Base-by-base conservation (phyloP, 2,329 filamentous ascomycete genomes). In the Metarhizium humberi region DNA sequence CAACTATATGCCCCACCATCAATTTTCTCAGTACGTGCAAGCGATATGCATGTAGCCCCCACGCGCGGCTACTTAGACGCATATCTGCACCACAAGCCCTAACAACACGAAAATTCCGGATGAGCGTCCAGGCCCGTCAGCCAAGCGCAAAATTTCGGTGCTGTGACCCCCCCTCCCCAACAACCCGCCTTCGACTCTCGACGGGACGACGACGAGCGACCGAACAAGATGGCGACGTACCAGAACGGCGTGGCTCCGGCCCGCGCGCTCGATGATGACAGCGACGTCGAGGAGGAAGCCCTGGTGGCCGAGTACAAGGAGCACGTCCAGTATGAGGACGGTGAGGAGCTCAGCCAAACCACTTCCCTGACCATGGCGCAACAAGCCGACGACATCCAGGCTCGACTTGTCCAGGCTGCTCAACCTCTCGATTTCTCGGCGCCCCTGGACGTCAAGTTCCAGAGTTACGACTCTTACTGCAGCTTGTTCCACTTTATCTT, bases 401-500 rank as follows among this genome's bases (percentile, higher is more conserved):
- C 90, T 60, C 88, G 94, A 71, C 81, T 99, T 60, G 86, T 86
- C 61, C 90, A 92, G 62, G 94, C 94, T 57, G 94, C 94, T 61
- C 92, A 94, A 67, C 94, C 94, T 52, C 81, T 99, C 63, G 94
- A 99, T 71, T 97, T 95, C 74, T 91, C 94, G 69, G 94, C 94
- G 50, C 90, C 92, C 38, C 82, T 99, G 55, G 94, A 97, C 75
- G 89, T 90, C 73, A 97, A 97, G 78, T 96, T 97, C 78, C 87
- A 90, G 73, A 96, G 92, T 78, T 99, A 99, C 80, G 94, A 99
- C 78, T 90, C 90, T 72, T 99, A 99, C 82, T 99, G 94, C 86
- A 96, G 90, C 75, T 79, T 99, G 66, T 99, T 99, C 79, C 94
- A 99, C 78, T 97, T 90, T 76, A 96, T 99, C 73, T 80, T 99